phyloP scores from a whole-genome alignment of 2,329 filamentous ascomycete genomes.

The Diaporthe sp. region DNA sequence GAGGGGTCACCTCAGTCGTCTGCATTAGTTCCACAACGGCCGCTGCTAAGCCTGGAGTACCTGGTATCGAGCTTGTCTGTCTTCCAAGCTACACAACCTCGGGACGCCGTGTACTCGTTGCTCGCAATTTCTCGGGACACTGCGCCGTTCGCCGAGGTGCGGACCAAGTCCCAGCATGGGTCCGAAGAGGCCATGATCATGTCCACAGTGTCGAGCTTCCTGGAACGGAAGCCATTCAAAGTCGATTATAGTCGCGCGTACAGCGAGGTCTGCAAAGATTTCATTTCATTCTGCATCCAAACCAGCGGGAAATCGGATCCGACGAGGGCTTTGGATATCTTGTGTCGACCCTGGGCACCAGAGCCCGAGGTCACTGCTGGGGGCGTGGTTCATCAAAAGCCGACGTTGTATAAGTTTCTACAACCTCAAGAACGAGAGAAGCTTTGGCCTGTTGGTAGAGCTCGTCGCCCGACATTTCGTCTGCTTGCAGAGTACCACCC shows the following conservation, averaged over 20 bases:
- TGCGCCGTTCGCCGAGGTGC: slow-evolving; percentile 33
- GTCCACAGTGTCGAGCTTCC: slow-evolving; percentile 36
- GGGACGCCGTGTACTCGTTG: slow-evolving; percentile 47
- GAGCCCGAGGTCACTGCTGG: not conserved
- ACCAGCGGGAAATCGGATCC: slow-evolving; percentile 35
- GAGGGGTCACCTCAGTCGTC: not conserved
- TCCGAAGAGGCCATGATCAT: slow-evolving; percentile 25
- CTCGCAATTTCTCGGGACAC: slow-evolving; percentile 49
- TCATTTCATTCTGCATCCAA: slow-evolving; percentile 46
- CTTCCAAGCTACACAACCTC: slow-evolving; percentile 43
- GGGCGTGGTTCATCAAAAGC: not conserved
- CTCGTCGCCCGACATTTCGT: not conserved
- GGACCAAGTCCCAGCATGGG: not conserved
- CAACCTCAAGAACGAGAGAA: not conserved
- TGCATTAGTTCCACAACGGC: not conserved
- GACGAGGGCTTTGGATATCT: slow-evolving; percentile 46
- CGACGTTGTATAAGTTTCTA: not conserved
- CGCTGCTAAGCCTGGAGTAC: slow-evolving; percentile 46
- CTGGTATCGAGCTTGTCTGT: slow-evolving; percentile 46
- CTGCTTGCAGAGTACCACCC: not conserved
- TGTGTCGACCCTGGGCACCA: slow-evolving; percentile 51
- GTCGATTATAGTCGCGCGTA: slow-evolving; percentile 47
- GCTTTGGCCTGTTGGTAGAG: not conserved
- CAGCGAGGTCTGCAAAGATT: slow-evolving; percentile 47
- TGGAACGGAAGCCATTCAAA: slow-evolving; percentile 41